phyloP scores from a whole-genome alignment of 768 basidiomycete species.

The Hortiboletus flavorubellus region DNA sequence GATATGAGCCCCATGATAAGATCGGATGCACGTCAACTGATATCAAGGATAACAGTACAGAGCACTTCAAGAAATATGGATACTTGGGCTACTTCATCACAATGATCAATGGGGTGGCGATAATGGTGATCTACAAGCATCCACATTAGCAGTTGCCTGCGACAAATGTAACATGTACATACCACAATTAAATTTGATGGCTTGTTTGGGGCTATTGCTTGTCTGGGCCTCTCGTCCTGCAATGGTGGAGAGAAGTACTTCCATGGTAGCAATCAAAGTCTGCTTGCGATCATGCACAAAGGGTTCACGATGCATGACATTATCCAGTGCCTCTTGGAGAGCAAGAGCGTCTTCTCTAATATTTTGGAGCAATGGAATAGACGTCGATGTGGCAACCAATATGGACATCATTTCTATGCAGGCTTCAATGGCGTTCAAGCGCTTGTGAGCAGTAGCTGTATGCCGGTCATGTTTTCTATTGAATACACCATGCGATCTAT shows the following conservation, averaged over 20 bases:
- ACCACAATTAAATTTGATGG: neutral
- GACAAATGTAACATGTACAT: neutral
- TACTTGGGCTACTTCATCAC: neutral
- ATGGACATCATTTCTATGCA: neutral
- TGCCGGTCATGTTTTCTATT: neutral
- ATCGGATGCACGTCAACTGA: too few relatives aligned
- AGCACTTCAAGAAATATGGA: neutral
- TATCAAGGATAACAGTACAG: neutral
- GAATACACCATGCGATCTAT: neutral
- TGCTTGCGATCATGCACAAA: neutral
- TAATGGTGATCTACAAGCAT: neutral
- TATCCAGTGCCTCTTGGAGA: neutral
- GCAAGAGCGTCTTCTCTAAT: neutral
- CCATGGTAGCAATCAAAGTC: neutral
- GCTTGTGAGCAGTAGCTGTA: neutral
- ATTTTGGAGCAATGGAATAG: neutral
- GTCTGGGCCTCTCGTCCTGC: neutral
- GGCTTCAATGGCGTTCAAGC: neutral
- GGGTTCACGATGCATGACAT: neutral
- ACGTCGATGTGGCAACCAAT: neutral
- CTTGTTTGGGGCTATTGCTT: neutral
- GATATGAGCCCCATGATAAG: too few relatives aligned
- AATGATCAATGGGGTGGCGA: slow-evolving; percentile 8
- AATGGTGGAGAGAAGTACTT: neutral
- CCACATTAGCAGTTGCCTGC: neutral